Evolutionary conservation across 345 rosid species (phyloP).

Genomic region (Clarkia xantiana): DNA sequence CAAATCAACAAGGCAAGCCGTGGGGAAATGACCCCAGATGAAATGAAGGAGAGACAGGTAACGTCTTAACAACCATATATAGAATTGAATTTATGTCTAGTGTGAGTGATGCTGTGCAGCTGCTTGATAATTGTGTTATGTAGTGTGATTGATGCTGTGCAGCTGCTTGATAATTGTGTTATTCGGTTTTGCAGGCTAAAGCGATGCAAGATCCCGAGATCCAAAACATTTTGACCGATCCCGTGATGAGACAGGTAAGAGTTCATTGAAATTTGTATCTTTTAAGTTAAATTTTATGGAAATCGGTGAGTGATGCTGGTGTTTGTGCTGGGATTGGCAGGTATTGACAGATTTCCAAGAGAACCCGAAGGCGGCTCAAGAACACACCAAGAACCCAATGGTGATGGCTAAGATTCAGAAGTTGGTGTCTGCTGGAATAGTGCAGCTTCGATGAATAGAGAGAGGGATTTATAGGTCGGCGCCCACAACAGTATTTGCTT

Average conservation of each 20-base stretch:
- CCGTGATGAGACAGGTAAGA: conserved; percentile 20
- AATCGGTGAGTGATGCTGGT: not conserved
- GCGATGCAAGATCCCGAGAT: conserved; percentile 96
- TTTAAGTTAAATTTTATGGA: not conserved
- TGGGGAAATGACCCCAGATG: conserved; percentile 93
- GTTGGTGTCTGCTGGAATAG: conserved; percentile 63
- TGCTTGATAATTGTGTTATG: not conserved
- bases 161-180: not conserved
- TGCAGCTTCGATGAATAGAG: no score
- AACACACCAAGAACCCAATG: conserved; percentile 77
- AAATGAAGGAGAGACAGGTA: conserved; percentile 92
- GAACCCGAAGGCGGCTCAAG: conserved; percentile 77
- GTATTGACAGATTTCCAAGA: conserved; percentile 82
- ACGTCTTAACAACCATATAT: not conserved
- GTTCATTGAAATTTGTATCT: not conserved
- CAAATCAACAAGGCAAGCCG: conserved; percentile 90
- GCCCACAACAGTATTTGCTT: no score
- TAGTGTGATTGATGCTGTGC: not conserved
- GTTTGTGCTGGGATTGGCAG: conserved; percentile 17
- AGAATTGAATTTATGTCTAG: not conserved
- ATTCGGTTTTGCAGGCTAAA: conserved; percentile 19
- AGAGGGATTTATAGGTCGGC: no score
- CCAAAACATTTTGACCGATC: conserved; percentile 92
- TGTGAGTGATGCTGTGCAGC: not conserved
- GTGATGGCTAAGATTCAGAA: conserved; percentile 85